Base-by-base conservation (phyloP, 192 early-diverging fungal genomes). In the Phycomyces blakesleeanus region DNA sequence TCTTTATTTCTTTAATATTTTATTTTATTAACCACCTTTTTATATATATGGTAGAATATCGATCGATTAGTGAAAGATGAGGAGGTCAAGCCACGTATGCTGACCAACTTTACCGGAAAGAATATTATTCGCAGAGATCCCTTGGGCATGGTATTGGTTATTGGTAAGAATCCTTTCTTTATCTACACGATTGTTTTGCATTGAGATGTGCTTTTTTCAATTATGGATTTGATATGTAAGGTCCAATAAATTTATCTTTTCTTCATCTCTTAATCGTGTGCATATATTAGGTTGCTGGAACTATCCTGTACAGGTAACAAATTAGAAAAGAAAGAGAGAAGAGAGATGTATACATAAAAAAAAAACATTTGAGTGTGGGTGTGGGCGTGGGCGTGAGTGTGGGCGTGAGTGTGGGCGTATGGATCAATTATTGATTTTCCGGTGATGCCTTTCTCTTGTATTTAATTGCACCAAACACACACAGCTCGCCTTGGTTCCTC, bases 51-150 rank as follows among this genome's bases (percentile, higher is more conserved):
- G n/a, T 76, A 86, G 53, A 79, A 90, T 60, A 53, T 93, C 3
- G 83, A 89, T 44, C 64, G 66, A 38, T 82, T 87, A 76, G 74
- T 78, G 10, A 70, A 74, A 44, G 78, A 84, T 9, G 68, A 82
- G 10, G 42, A 65, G 26, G 69, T 78, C 53, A 67, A 69, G 42
- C 47, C 64, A 49, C 69, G 78, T 37, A 39, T 21, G 14, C 52
- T 80, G 4, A 56, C 75, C 8, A 75, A 85, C 52, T 50, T 65
- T 25, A 12, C 85, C 41, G 78, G 85, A 68, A 72, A 63, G 18
- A 54, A 70, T 34, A 71, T 80, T 37, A 71, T 88, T 47, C 85
- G 88, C 41, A 85, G 79, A 52, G 89, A 92, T 18, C 94, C 96
- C 4, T 73, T 88, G 57, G 94, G 94, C 58, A 64, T 88, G 9